Base-by-base conservation (phyloP, 106 monocot genomes). In the Dactylorhiza incarnata region DNA sequence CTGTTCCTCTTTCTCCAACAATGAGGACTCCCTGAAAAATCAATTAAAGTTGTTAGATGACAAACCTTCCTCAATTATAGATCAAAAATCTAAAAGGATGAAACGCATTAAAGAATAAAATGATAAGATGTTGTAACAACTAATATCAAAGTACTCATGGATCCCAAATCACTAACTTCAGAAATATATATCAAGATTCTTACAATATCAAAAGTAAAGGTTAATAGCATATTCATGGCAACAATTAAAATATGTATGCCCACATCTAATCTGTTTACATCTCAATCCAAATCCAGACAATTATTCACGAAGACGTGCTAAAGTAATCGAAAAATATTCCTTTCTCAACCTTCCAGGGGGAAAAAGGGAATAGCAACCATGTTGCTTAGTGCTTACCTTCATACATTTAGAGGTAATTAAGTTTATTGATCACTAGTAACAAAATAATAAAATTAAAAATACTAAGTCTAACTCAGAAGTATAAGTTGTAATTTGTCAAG, bases 1-100 rank as follows among this genome's bases (percentile, higher is more conserved):
- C 93, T 62, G 93, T 90, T 86, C 90, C 93, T 73, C 84, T 86
- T 79, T 90, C 93, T 75, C 93, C 93, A 83, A 94, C 93, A 86
- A 94, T 90, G 65, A 94, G 90, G 78, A 94, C 90, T 37, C 93
- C 93, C 93, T 94, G 79, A 62, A 77, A 46, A 10, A 75, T 75
- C 49, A 72, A 37, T 76, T 49, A 81, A 46, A 56, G 49, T 29
- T 46, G 54, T 11, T 68, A 58, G 22, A 37, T 37, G 37, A 37
- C 37, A 37, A 3, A 71, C 45, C 45, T 29, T 29, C 4, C 7
- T 58, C 16, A 29, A 16, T 70, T 54, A 50, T 47, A 26, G n/a
- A 45, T n/a, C 11, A 8, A 5, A 51, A 69, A 65, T 59, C 6
- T 17, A 17, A 9, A 59, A 63, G 25, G 10, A 77, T 52, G 2